Evolutionary conservation across 257 asterid genomes (phyloP).

Genomic region (Nicotiana paniculata): DNA sequence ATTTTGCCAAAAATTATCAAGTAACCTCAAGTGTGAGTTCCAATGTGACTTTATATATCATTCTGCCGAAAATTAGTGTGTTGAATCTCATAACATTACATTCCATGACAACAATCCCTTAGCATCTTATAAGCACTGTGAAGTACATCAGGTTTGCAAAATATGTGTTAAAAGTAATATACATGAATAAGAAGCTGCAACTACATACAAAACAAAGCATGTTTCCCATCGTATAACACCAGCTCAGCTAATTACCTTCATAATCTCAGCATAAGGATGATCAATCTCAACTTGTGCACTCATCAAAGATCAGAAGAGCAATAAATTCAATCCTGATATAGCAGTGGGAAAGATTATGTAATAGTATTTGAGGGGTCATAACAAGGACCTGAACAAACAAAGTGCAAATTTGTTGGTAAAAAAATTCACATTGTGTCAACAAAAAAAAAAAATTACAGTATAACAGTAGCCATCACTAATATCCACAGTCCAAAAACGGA

Average conservation of each 20-base stretch:
- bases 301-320: slow-evolving; percentile 92
- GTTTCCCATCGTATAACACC: neutral
- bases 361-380: slow-evolving; percentile 87
- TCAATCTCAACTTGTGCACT: slow-evolving; percentile 88
- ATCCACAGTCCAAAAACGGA: neutral
- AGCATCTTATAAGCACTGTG: neutral
- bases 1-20: neutral
- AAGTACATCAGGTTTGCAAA: slow-evolving; percentile 45
- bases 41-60: neutral
- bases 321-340: slow-evolving; percentile 66
- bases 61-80: neutral
- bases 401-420: slow-evolving; percentile 5
- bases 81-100: neutral
- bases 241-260: slow-evolving; percentile 58
- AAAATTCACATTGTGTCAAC: neutral
- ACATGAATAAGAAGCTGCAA: slow-evolving; percentile 18
- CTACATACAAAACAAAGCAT: neutral
- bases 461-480: neutral
- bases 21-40: neutral
- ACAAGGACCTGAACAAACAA: slow-evolving; percentile 71
- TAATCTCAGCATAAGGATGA: slow-evolving; percentile 96
- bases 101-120: neutral
- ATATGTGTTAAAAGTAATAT: slow-evolving; percentile 46
- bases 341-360: slow-evolving; percentile 75
- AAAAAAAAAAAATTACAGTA: neutral